These are phyloP conservation scores for Holtermannia corniformis DNA, from an alignment of 768 basidiomycete species.

Conservation along the genomic window DNA sequence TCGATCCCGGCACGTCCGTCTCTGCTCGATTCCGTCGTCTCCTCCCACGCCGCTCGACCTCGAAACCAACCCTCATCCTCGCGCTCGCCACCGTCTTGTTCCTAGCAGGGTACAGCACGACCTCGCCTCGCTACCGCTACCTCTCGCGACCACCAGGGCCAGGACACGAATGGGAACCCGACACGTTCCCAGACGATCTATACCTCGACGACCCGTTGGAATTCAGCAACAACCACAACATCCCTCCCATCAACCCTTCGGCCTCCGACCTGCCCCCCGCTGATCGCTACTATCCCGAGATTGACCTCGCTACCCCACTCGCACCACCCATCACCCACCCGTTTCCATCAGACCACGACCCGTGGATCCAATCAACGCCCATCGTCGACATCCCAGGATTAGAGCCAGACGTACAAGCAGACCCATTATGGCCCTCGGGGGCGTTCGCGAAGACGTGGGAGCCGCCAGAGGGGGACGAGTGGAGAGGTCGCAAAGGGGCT, in stretches of 20 bases:
- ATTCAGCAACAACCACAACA: background rate
- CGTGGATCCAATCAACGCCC: background rate
- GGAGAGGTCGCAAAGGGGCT: constrained; percentile 19
- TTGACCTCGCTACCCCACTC: background rate
- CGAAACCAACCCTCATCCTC: too few species aligned
- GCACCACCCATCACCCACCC: background rate
- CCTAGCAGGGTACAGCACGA: too few species aligned
- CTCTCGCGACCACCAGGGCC: background rate
- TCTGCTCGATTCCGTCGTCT: too few species aligned
- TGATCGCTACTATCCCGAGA: background rate
- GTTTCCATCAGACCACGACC: background rate
- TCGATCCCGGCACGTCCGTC: too few species aligned
- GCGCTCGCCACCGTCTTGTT: too few species aligned
- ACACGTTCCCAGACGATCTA: background rate
- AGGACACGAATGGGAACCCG: background rate
- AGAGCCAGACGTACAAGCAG: background rate
- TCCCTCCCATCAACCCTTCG: background rate
- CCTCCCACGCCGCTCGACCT: too few species aligned
- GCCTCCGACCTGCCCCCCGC: background rate
- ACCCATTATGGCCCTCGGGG: constrained; percentile 1
- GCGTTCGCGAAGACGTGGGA: constrained; percentile 7
- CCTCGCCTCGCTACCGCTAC: background rate
- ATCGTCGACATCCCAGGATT: background rate
- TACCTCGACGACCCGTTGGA: background rate
- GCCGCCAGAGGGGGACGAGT: constrained; percentile 10